Base-by-base conservation (phyloP, 805 yeast genomes). In the Myxozyma lipomycoides region DNA sequence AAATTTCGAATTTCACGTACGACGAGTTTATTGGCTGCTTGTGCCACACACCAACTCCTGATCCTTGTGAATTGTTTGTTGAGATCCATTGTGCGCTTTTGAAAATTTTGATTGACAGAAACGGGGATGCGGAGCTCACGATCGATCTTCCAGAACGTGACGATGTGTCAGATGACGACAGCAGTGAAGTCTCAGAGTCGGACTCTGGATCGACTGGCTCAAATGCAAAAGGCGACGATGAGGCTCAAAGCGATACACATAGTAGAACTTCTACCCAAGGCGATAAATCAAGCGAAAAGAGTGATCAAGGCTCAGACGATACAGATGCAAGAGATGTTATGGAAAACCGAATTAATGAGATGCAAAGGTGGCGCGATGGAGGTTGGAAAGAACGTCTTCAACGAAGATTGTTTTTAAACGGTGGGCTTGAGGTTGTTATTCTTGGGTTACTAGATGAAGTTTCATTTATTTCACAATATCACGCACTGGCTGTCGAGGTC, bases 321-420 rank as follows among this genome's bases (percentile, higher is more conserved):
- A 40, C 10, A 34, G 38, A n/a, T 18, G 15, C 18, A 15, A 19
- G 10, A 3, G 24, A 28, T 28, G 12, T 28, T 12, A 24, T 15
- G 19, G 36, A 26, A 12, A 49, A 38, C 15, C 21, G 47, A 7
- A 26, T 45, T 7, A 49, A 36, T 15, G 43, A 46, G 15, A 32
- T 77, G 70, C 35, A 54, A 19, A 24, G 43, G n/a, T 52, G 51
- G 46, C 51, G 49, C 48, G 81, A 81, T 39, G 68, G 71, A 0
- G 68, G 81, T 10, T 93, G 98, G 96, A 78, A 81, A 51, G 95
- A 85, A 26, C 73, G 95, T 37, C 72, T 91, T 18, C 76, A 82
- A 12, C 82, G 78, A 48, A 78, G 96, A 48, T 78, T 78, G 56
- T 93, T 86, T 66, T 80, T 76, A 60, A 89, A 87, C 61, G 95